Base-by-base conservation (phyloP, 345 rosid species). In the Eucalyptus regnans region DNA sequence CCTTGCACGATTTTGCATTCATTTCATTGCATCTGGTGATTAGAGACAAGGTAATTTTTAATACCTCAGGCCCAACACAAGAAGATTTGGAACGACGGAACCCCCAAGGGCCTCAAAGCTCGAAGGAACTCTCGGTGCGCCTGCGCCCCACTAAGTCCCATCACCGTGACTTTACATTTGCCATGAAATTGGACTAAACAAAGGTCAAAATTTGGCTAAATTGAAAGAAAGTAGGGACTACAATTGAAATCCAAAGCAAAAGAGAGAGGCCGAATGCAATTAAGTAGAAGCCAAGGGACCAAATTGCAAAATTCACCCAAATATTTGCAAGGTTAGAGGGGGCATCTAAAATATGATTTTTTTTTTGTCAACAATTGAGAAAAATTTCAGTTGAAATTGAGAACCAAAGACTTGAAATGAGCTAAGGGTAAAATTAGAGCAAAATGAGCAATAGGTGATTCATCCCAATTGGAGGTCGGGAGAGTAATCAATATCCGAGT, bases 91-190 rank as follows among this genome's bases (percentile, higher is more conserved):
- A 64, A n/a, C 3, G 37, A 29, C 18, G 9, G 37, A n/a, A 64
- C 18, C n/a, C 37, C 17, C 3, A n/a, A n/a, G 37, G 1, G 18
- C 4, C 76, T n/a, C 37, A 64, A 64, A 64, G 31, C 76, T 64
- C 37, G 37, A 64, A 64, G 76, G 76, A 64, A 64, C 33, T 8
- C 18, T 4, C 14, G 37, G 76, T 4, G 20, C 37, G 10, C 8
- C 18, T n/a, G 16, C 9, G 1, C 18, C 3, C 18, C 71, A 12
- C 37, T n/a, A 0, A 64, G 33, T n/a, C 9, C 5, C n/a, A 8
- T 64, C 76, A 60, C 76, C 37, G n/a, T n/a, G 76, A 64, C 9
- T 16, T 64, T 64, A n/a, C 71, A 64, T 64, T 64, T n/a, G 5
- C 71, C 71, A 64, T 64, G 71, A 64, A 14, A 64, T 13, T 8